These are phyloP conservation scores for Ceratobasidium sp. DNA, from an alignment of 1,284 basidiomycete species.

Conservation along the genomic window DNA sequence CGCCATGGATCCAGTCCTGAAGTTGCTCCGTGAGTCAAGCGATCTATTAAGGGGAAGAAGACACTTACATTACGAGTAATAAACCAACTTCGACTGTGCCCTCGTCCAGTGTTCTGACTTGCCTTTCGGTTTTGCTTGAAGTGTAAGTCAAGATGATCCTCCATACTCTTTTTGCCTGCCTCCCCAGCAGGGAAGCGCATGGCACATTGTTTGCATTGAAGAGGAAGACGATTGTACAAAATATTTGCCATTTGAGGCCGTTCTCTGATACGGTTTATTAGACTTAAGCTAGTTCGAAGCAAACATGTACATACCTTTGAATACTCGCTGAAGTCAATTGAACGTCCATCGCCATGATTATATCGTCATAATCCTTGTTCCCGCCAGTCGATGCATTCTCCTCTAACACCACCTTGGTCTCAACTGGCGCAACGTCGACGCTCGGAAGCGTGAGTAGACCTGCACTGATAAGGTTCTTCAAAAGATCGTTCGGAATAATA, in stretches of 20 bases:
- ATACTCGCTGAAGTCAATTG: slow-evolving; percentile 80
- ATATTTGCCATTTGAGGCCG: slow-evolving; percentile 72
- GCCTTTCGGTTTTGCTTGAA: slow-evolving; percentile 94
- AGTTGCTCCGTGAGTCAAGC: slow-evolving; percentile 49
- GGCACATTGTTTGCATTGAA: slow-evolving; percentile 95
- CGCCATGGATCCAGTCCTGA: slow-evolving; percentile 88
- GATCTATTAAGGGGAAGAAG: slow-evolving; percentile 42
- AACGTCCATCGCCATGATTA: slow-evolving; percentile 77
- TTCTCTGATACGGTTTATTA: slow-evolving; percentile 62
- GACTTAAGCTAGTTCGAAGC: not conserved
- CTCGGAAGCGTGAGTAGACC: slow-evolving; percentile 32
- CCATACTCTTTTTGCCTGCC: slow-evolving; percentile 81
- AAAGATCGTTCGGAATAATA: slow-evolving; percentile 47
- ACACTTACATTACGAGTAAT: slow-evolving; percentile 82
- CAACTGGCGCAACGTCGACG: slow-evolving; percentile 52
- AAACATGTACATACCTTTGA: slow-evolving; percentile 67
- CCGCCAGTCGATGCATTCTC: slow-evolving; percentile 63
- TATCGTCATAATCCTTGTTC: slow-evolving; percentile 74
- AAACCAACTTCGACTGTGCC: slow-evolving; percentile 94
- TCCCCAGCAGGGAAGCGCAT: slow-evolving; percentile 83
- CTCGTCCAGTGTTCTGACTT: slow-evolving; percentile 84
- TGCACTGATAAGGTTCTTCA: slow-evolving; percentile 43
- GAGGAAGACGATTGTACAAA: slow-evolving; percentile 79
- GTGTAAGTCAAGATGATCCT: slow-evolving; percentile 97
- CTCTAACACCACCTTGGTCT: slow-evolving; percentile 60